Conservation (phyloP, 495 filamentous ascomycete genomes). For the Friedmanniomyces simplex region DNA sequence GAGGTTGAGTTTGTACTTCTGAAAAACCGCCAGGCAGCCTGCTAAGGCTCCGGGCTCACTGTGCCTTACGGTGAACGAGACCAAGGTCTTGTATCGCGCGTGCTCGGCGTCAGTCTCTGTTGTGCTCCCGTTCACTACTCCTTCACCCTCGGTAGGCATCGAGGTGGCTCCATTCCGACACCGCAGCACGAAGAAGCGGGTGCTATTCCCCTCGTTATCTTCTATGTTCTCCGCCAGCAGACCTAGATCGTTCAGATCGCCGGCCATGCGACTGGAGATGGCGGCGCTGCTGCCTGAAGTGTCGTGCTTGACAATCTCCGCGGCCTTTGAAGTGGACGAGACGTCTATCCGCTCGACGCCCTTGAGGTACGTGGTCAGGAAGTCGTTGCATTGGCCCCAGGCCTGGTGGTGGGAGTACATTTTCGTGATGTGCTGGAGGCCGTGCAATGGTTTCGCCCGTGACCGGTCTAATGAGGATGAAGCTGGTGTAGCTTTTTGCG, state of each 20-base stretch:
- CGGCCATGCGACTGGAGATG: slow-evolving; percentile 65
- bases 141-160: not conserved
- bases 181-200: slow-evolving; percentile 71
- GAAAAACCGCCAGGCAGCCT: slow-evolving; percentile 68
- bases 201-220: slow-evolving; percentile 65
- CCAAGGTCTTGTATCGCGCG: slow-evolving; percentile 50
- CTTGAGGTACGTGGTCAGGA: slow-evolving; percentile 55
- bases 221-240: slow-evolving; percentile 68
- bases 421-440: slow-evolving; percentile 41
- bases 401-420: slow-evolving; percentile 86
- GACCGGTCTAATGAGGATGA: slow-evolving; percentile 19
- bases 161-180: not conserved
- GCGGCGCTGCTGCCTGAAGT: slow-evolving; percentile 53
- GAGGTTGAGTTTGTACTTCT: slow-evolving; percentile 49
- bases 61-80: slow-evolving; percentile 75
- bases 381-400: slow-evolving; percentile 82
- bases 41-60: slow-evolving; percentile 68
- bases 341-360: slow-evolving; percentile 71
- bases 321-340: slow-evolving; percentile 74
- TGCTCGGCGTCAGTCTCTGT: not conserved
- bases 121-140: slow-evolving; percentile 9
- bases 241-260: slow-evolving; percentile 52
- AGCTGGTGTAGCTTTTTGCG: too few relatives aligned
- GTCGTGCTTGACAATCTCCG: slow-evolving; percentile 59
- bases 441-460: slow-evolving; percentile 27